Conservation (phyloP, 1,139 yeast species). For the Spencermartinsiella ligniputridi region DNA sequence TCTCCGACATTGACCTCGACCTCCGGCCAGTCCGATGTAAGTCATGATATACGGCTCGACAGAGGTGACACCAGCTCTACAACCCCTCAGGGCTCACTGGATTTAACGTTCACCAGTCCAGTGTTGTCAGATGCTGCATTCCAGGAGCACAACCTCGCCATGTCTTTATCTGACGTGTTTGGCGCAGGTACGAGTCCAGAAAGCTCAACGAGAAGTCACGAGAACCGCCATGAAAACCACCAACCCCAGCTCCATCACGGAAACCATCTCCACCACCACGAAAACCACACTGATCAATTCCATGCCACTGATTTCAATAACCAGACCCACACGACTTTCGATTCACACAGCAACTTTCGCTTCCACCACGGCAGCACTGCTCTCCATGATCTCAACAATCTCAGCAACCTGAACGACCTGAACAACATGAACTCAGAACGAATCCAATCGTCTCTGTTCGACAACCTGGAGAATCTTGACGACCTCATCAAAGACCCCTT, state of each 20-base stretch:
- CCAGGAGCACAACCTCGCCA: neutral
- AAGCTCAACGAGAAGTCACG: neutral
- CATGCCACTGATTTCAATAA: neutral
- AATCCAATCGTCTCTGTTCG: neutral
- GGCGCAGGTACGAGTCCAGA: neutral
- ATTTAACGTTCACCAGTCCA: neutral
- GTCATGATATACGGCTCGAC: neutral
- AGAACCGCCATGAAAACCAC: neutral
- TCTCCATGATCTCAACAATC: neutral
- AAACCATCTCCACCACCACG: neutral
- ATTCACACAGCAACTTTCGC: neutral
- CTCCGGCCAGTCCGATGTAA: neutral
- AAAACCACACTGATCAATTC: neutral
- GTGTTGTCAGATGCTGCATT: neutral
- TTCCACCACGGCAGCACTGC: slow-evolving; percentile 9
- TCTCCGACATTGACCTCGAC: neutral
- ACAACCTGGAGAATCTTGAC: slow-evolving; percentile 9
- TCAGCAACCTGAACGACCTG: neutral
- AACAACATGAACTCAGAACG: neutral
- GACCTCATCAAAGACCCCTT: slow-evolving; percentile 6
- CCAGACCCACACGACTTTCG: neutral
- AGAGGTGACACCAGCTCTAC: neutral
- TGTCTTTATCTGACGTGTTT: neutral
- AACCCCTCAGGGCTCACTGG: neutral
- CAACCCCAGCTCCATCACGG: neutral